Evolutionary conservation across 202 grass and related monocot species (phyloP), one percentile per base, ranked within the genome.

Genomic region (Musa balbisiana): DNA sequence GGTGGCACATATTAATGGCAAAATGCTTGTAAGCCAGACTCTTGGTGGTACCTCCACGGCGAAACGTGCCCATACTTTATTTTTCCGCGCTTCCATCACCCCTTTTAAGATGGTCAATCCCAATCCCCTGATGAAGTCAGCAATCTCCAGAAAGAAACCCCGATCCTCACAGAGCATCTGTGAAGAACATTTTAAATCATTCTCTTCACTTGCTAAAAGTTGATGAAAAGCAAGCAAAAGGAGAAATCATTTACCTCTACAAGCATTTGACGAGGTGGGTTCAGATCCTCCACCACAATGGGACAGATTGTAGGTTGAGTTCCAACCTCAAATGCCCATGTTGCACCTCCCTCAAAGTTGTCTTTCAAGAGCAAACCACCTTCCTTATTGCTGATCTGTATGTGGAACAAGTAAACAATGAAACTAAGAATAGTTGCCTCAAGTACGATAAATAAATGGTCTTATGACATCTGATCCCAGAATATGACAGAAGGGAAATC

Each of bases 101-200:
- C 90, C 93, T 80, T 89, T 97, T 69, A 97, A 90, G 76, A 97
- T 97, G 74, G 93, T 97, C 84, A 97, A 86, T 64, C 93, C 93
- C 65, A 97, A 84, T 52, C 93, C 90, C 77, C 81, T 91, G 25
- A 97, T 90, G 53, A 93, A 92, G 67, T 97, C 93, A 74, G 93
- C 93, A 84, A 97, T 97, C 83, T 97, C 93, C 86, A 97, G 84
- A 75, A 97, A 97, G 75, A 91, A 87, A 78, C 93, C 93, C 69
- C 84, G 87, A 65, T 97, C 93, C 83, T 97, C 86, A 13, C 90
- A 97, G 70, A 97, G 87, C 88, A 97, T 97, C 93, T 97, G 80
- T 53, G 24, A 43, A 26, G 33, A 88, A 73, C 23, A 43, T 73
- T 52, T 84, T 69, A 84, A 62, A 52, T 74, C 21, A 81, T 80